Evolutionary conservation across 768 basidiomycete species (phyloP), one percentile per base, ranked within the genome.

Genomic region (Lentinula sp.): DNA sequence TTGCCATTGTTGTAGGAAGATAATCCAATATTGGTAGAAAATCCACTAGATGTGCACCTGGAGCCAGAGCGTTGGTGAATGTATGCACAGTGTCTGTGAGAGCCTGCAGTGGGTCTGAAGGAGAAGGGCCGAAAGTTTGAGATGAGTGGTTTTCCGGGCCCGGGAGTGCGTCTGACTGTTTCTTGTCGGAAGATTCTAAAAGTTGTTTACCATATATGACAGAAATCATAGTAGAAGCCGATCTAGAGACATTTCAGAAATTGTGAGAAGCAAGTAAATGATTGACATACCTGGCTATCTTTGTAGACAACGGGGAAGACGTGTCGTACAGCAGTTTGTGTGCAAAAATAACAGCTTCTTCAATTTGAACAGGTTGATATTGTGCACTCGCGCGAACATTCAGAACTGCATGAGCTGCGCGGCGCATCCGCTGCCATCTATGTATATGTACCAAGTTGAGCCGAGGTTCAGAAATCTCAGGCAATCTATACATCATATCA

Each of bases 161-260:
- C 28, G 28, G 50, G 23, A 51, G 50, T 23, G 8, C 23, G 1
- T 51, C 32, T 51, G 50, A 39, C 50, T 33, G 46, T 33, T 9
- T 20, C 45, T 16, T 42, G 39, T n/a, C 43, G 35, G 15, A 20
- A 39, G 16, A 64, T 56, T 35, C 59, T 43, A 39, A 13, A 8
- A 36, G 73, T 61, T 59, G 2, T 61, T 52, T 3, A 71, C 66
- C 13, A 16, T 51, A 51, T 7, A 51, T 32, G 2, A 51, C 50
- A 2, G 50, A 51, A 9, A 51, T 28, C 28, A 51, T 33, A 32
- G 50, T 51, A 23, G 50, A 13, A 15, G 50, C 50, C 16, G 50
- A 51, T 23, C 50, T 51, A 32, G 13, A 39, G 37, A 8, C 9
- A 39, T 28, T 28, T 28, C 28, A 28, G 0, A 28, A 28, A 28